Evolutionary conservation across 1,284 basidiomycete species (phyloP).

Genomic region (Leccinum fuscescens): DNA sequence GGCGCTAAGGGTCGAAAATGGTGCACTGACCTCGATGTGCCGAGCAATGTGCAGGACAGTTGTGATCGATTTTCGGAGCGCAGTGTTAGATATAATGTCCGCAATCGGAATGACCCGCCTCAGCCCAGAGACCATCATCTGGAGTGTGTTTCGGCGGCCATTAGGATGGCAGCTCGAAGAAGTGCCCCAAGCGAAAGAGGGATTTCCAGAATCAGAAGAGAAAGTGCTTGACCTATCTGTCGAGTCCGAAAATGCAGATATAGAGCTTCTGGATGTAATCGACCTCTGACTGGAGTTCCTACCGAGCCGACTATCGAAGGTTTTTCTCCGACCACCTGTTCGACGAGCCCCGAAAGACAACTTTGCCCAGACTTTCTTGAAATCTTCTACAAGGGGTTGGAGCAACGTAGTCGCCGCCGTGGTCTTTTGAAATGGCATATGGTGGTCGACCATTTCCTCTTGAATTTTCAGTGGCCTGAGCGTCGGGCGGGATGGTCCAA

Average conservation of each 20-base stretch:
- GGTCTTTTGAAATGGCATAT: slow-evolving; percentile 12
- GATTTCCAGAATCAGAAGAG: background rate
- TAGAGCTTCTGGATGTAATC: background rate
- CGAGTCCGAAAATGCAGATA: background rate
- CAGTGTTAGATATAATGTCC: slow-evolving; percentile 9
- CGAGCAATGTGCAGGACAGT: slow-evolving; percentile 13
- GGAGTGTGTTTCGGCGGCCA: slow-evolving; percentile 1
- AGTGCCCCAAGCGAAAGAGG: background rate
- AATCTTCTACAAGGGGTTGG: background rate
- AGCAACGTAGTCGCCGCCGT: slow-evolving; percentile 18
- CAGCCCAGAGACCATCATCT: slow-evolving; percentile 11
- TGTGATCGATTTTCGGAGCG: slow-evolving; percentile 13
- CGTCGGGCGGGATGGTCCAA: background rate
- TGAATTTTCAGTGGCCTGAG: slow-evolving; percentile 16
- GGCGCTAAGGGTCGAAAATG: background rate
- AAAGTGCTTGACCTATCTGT: background rate
- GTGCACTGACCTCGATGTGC: slow-evolving; percentile 11
- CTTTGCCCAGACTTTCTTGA: slow-evolving; percentile 4
- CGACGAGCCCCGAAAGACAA: background rate
- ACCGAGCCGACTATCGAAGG: rapidly evolving
- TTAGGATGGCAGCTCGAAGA: slow-evolving; percentile 4
- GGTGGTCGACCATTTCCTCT: slow-evolving; percentile 22
- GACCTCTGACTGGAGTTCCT: background rate
- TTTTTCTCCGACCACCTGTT: background rate
- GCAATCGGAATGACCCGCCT: slow-evolving; percentile 10